These are phyloP conservation scores for Alternaria angustiovoidea DNA, from an alignment of 2,329 filamentous ascomycete genomes.

Conservation along the genomic window DNA sequence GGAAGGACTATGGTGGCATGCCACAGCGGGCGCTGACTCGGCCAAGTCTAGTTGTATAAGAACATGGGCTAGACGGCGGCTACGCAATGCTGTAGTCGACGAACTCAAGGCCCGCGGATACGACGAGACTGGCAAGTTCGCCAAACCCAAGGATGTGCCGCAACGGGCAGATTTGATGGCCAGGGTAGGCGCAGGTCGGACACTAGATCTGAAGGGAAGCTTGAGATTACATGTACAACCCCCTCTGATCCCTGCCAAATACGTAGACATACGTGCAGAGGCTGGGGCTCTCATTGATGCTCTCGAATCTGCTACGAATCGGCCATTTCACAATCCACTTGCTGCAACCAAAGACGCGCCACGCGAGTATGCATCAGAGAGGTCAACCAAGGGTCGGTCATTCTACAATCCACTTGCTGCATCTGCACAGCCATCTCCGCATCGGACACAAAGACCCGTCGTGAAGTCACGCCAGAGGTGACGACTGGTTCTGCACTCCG, in stretches of 20 bases:
- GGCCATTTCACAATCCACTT: too few species aligned
- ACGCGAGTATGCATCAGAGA: neutral
- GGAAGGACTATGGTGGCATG: slow-evolving; percentile 47
- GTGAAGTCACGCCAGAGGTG: neutral
- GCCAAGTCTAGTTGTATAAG: slow-evolving; percentile 45
- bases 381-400: neutral
- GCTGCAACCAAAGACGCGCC: neutral
- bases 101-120: slow-evolving; percentile 40
- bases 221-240: slow-evolving; percentile 34
- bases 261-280: slow-evolving; percentile 34
- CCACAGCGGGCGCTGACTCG: slow-evolving; percentile 29
- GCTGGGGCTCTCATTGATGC: slow-evolving; percentile 27
- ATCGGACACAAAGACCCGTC: neutral
- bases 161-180: slow-evolving; percentile 2
- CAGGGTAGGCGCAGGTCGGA: slow-evolving; percentile 9
- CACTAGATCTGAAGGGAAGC: slow-evolving; percentile 33
- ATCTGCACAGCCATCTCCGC: neutral
- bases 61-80: slow-evolving; percentile 40
- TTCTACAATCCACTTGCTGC: neutral
- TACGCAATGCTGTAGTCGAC: slow-evolving; percentile 42
- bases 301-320: neutral
- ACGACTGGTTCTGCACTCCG: neutral
- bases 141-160: slow-evolving; percentile 12
- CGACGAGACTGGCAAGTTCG: slow-evolving; percentile 36
- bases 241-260: slow-evolving; percentile 40